These are phyloP conservation scores for Populus nigra DNA, from an alignment of 345 rosid species.

Conservation along the genomic window DNA sequence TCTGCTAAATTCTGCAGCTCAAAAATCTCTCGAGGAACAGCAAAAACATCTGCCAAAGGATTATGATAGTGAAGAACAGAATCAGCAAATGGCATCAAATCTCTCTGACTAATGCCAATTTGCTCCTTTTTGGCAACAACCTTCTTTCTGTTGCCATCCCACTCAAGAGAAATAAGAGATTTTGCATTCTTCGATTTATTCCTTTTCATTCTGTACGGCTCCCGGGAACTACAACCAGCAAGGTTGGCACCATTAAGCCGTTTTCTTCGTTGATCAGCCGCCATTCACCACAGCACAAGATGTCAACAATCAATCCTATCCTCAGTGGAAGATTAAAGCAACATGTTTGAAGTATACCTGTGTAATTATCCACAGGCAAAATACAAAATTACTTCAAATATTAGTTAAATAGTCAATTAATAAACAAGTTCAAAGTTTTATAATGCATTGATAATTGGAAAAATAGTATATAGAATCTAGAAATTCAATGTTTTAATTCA, in stretches of 20 bases:
- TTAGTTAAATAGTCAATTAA: not conserved
- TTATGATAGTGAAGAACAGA: conserved; percentile 35
- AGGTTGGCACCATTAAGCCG: conserved; percentile 60
- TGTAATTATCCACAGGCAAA: not conserved
- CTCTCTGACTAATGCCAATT: conserved; percentile 65
- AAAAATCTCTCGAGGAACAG: conserved; percentile 65
- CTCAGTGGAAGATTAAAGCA: conserved; percentile 16
- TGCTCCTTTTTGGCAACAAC: conserved; percentile 89
- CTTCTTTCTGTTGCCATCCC: conserved; percentile 58
- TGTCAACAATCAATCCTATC: conserved; percentile 16
- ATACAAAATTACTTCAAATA: not conserved
- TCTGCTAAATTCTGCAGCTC: conserved; percentile 60
- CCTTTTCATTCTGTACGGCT: conserved; percentile 61
- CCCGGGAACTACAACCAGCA: conserved; percentile 50
- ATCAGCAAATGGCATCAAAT: conserved; percentile 57
- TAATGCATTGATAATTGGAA: not conserved
- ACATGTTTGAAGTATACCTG: not conserved
- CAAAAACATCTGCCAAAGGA: conserved; percentile 59
- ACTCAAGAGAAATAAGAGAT: conserved; percentile 75
- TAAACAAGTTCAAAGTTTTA: not conserved
- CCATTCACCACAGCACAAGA: conserved; percentile 47
- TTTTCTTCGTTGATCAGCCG: conserved; percentile 80
- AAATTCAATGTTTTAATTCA: not conserved
- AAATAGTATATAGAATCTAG: not conserved
- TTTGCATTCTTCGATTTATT: conserved; percentile 48